Conservation (phyloP, 1,284 basidiomycete species). For the Limonomyces culmigenus region DNA sequence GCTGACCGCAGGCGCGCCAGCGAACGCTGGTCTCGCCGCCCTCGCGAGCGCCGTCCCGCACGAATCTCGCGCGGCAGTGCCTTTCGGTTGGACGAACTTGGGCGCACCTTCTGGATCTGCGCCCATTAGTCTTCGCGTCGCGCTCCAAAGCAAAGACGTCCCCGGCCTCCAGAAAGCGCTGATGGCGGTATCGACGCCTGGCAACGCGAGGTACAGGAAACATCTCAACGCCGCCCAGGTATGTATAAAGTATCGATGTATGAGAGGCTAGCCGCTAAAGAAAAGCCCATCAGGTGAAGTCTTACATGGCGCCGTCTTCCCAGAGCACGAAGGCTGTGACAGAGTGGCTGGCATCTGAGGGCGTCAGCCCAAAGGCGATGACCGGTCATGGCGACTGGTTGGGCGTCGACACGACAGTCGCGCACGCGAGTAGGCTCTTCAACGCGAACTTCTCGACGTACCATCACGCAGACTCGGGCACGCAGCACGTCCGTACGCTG, state of each 20-base stretch:
- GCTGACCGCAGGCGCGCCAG: no score
- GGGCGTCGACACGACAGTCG: constrained; percentile 18
- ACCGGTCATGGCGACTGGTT: constrained; percentile 25
- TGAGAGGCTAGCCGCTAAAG: no score
- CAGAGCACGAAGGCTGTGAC: constrained; percentile 19
- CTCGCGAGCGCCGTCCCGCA: no score
- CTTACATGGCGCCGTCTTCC: constrained; percentile 18
- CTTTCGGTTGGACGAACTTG: constrained; percentile 9
- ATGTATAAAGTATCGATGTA: neutral
- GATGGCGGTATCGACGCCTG: constrained; percentile 13
- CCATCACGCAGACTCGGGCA: constrained; percentile 16
- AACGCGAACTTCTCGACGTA: constrained; percentile 21
- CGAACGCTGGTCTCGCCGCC: no score
- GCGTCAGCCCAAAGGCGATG: constrained; percentile 14
- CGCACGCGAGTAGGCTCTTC: constrained; percentile 21
- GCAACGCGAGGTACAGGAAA: constrained; percentile 14
- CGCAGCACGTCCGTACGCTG: constrained; percentile 18
- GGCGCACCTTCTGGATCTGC: constrained; percentile 10
- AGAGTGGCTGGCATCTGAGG: constrained; percentile 19
- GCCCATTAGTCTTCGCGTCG: constrained; percentile 10
- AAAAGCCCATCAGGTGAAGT: constrained; percentile 15
- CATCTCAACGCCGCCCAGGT: constrained; percentile 16
- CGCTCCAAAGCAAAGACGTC: constrained; percentile 10
- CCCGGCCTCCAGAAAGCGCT: constrained; percentile 17
- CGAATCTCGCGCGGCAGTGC: constrained; percentile 10